Percentiles rank a stretch among this genome's conserved stretches.
These are phyloP conservation scores for Torulaspora microellipsoides DNA, from an alignment of 805 yeast species.

Conservation along the genomic window DNA sequence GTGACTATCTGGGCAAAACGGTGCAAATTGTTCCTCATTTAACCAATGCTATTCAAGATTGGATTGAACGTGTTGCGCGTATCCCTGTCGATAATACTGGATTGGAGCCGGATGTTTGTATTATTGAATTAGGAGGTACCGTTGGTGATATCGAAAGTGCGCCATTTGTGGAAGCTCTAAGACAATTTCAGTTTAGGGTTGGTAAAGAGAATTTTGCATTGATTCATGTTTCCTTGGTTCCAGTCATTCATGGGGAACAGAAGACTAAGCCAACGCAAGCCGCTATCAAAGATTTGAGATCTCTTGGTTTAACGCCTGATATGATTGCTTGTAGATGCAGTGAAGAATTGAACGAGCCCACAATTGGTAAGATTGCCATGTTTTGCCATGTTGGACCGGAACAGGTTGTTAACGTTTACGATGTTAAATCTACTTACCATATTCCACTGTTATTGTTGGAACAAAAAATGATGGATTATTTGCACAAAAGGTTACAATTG, in stretches of 20 bases:
- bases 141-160: conserved; percentile 99
- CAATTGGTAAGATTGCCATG: conserved; percentile 96
- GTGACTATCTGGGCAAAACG: conserved; percentile 98
- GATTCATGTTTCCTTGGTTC: conserved; percentile 94
- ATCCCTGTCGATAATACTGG: conserved; percentile 91
- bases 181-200: conserved; percentile 98
- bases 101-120: conserved; percentile 90
- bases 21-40: conserved; percentile 99
- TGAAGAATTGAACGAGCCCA: conserved; percentile 69
- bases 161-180: conserved; percentile 96
- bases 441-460: conserved; percentile 89
- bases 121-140: conserved; percentile 97
- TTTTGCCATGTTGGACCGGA: conserved; percentile 99
- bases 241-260: conserved; percentile 97
- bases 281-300: conserved; percentile 93
- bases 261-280: conserved; percentile 99
- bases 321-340: conserved; percentile 98
- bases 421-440: conserved; percentile 94
- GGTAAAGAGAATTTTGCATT: conserved; percentile 91
- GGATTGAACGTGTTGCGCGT: conserved; percentile 91
- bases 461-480: conserved; percentile 74
- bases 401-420: conserved; percentile 95
- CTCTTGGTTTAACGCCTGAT: conserved; percentile 91
- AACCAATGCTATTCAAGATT: conserved; percentile 95
- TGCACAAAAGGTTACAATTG: conserved; percentile 64